These are phyloP conservation scores for Trichoderma sp. DNA, from an alignment of 2,329 filamentous ascomycete species.

Conservation along the genomic window DNA sequence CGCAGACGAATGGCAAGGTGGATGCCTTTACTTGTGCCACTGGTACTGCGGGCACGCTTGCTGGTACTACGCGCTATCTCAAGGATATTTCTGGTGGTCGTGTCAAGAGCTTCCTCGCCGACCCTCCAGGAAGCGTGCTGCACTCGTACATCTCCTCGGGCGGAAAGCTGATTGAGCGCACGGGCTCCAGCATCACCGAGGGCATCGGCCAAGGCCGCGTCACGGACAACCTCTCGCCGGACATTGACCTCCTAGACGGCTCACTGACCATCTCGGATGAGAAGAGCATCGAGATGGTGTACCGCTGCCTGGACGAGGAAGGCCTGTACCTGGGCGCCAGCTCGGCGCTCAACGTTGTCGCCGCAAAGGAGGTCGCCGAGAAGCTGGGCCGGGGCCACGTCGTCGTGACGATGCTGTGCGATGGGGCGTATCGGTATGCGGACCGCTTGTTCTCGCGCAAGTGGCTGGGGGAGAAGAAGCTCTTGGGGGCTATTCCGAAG, in stretches of 20 bases:
- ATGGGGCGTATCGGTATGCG: conserved; percentile 96
- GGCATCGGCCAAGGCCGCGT: conserved; percentile 96
- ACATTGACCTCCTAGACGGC: conserved; percentile 81
- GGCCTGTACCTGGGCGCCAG: conserved; percentile 93
- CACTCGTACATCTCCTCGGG: conserved; percentile 89
- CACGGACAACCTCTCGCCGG: conserved; percentile 89
- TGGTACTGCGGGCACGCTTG: conserved; percentile 88
- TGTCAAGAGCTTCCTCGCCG: conserved; percentile 87
- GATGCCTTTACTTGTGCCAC: conserved; percentile 97
- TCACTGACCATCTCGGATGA: conserved; percentile 84
- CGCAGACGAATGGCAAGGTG: conserved; percentile 80
- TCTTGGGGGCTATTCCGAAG: conserved; percentile 78
- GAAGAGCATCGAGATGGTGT: conserved; percentile 97
- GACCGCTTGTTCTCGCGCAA: conserved; percentile 89
- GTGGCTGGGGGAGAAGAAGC: conserved; percentile 85
- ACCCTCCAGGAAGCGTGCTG: conserved; percentile 90
- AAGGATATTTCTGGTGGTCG: conserved; percentile 77
- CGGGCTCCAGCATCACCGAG: conserved; percentile 90
- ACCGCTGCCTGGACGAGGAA: conserved; percentile 92
- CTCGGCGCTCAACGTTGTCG: conserved; percentile 91
- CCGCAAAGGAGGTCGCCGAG: conserved; percentile 90
- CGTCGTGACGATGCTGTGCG: conserved; percentile 90
- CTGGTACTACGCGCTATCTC: conserved; percentile 83
- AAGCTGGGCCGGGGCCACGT: conserved; percentile 86
- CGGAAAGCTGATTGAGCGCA: conserved; percentile 77